These are phyloP conservation scores for Monosporascus sp. DNA, from an alignment of 2,329 filamentous ascomycete species.

Conservation along the genomic window DNA sequence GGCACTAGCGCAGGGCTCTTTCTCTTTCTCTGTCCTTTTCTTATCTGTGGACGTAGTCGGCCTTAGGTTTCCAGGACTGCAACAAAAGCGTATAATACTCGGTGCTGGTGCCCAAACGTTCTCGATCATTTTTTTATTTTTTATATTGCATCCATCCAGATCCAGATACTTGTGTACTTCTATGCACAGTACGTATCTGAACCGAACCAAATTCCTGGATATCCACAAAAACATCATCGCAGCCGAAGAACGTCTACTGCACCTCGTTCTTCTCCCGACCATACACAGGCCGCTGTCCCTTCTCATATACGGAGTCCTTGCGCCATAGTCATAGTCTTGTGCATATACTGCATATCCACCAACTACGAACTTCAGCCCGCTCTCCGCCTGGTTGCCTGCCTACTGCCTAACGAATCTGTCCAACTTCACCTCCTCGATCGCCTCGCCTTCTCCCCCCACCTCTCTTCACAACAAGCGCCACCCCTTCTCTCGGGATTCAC, in stretches of 20 bases:
- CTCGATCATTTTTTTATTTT: not conserved
- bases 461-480: not conserved
- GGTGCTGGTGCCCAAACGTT: not conserved
- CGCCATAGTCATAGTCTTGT: not conserved
- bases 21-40: not conserved
- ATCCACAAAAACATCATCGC: not conserved
- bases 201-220: no score
- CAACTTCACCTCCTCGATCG: not conserved
- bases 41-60: not conserved
- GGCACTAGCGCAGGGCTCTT: not conserved
- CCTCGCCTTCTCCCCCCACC: not conserved
- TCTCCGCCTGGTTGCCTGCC: not conserved
- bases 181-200: not conserved
- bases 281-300: not conserved
- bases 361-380: not conserved
- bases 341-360: not conserved
- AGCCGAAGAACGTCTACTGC: not conserved
- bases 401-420: not conserved
- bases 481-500: not conserved
- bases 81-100: not conserved
- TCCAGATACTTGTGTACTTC: not conserved
- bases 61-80: not conserved
- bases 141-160: not conserved
- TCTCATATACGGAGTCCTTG: not conserved
- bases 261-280: not conserved